Percentiles rank a stretch among this genome's conserved stretches.
phyloP scores from a whole-genome alignment of 2,329 filamentous ascomycete species.

The Blastomyces parvus region DNA sequence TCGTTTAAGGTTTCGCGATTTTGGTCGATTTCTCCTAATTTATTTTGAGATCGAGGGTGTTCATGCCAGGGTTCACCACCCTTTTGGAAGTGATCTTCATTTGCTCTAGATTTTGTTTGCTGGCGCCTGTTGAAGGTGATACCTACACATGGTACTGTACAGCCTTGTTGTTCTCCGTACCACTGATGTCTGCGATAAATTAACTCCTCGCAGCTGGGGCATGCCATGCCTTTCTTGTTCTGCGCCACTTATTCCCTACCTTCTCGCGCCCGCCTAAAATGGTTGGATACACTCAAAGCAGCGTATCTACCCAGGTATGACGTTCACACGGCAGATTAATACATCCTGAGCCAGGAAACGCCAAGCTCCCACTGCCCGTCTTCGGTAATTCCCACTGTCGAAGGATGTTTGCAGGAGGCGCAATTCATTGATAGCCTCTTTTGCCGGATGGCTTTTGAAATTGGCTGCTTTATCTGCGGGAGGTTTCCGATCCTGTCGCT shows the following conservation, averaged over 20 bases:
- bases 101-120: not conserved
- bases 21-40: not conserved
- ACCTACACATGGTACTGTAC: constrained; percentile 1
- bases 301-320: not conserved
- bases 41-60: not conserved
- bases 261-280: not conserved
- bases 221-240: constrained; percentile 2
- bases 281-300: not conserved
- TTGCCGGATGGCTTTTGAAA: not conserved
- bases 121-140: not conserved
- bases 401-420: not conserved
- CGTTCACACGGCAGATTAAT: not conserved
- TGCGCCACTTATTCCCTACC: not conserved
- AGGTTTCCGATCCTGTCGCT: not conserved
- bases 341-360: not conserved
- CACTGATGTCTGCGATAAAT: not conserved
- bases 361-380: not conserved
- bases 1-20: not conserved
- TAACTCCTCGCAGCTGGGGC: not conserved
- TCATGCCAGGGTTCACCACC: not conserved
- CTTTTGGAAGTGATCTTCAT: constrained; percentile 1
- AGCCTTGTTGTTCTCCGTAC: not conserved
- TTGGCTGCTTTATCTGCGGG: not conserved
- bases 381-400: not conserved
- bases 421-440: no score